phyloP scores from a whole-genome alignment of 306 rosid species.

The Pachyrhizus erosus region DNA sequence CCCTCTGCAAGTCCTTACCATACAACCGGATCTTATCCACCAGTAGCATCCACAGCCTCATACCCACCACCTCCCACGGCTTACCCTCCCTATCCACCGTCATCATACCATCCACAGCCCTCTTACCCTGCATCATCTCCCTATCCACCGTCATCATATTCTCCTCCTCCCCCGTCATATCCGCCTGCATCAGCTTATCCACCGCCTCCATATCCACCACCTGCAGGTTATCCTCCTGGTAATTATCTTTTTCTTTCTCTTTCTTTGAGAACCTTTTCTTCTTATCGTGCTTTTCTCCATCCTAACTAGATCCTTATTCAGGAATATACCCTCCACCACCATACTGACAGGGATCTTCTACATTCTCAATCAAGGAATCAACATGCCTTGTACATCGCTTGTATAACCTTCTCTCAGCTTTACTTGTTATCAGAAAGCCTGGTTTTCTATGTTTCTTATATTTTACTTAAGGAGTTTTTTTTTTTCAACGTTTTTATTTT shows the following conservation, averaged over 20 bases:
- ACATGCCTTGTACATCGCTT: neutral
- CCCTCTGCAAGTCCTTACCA: conserved; percentile 12
- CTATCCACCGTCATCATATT: neutral
- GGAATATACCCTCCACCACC: conserved; percentile 80
- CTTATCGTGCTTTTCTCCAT: neutral
- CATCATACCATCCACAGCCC: neutral
- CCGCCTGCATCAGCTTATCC: conserved; percentile 47
- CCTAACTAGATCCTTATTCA: conserved; percentile 48
- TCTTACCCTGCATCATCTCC: conserved; percentile 40
- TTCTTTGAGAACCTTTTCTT: too few relatives aligned
- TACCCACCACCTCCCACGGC: conserved; percentile 29
- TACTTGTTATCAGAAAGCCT: neutral
- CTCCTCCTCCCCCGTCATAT: conserved; percentile 27
- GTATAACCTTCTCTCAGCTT: neutral
- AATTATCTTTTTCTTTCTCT: neutral
- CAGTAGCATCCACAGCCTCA: neutral
- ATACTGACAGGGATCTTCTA: conserved; percentile 51
- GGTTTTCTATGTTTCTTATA: conserved; percentile 27
- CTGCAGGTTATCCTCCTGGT: conserved; percentile 64
- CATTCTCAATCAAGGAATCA: conserved; percentile 9
- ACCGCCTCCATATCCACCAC: conserved; percentile 40
- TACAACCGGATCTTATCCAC: conserved; percentile 38
- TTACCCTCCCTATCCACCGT: conserved; percentile 41
- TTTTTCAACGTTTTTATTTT: neutral
- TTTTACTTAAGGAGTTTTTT: conserved; percentile 9